Evolutionary conservation across 2,329 filamentous ascomycete genomes (phyloP).

Genomic region (Aspergillus floridensis): DNA sequence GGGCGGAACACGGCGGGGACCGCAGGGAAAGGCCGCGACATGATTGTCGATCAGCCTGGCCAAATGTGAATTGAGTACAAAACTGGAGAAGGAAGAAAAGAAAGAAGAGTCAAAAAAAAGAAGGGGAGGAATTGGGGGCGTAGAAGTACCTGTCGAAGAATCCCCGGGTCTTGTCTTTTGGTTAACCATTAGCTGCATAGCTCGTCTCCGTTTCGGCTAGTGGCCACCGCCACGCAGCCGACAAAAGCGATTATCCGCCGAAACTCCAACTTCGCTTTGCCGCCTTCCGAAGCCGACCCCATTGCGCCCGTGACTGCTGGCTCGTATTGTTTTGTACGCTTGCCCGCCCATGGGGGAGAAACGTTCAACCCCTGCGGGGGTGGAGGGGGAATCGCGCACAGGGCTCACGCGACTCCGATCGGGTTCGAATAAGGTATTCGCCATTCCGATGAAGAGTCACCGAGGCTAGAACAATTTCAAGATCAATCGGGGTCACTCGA

Average conservation of each 20-base stretch:
- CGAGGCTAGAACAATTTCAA: background rate
- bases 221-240: constrained; percentile 14
- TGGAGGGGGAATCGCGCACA: background rate
- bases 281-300: constrained; percentile 25
- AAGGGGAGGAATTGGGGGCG: constrained; percentile 13
- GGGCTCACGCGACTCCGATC: background rate
- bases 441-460: background rate
- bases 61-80: constrained; percentile 7
- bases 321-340: constrained; percentile 3
- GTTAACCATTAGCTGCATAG: background rate
- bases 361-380: constrained; percentile 6
- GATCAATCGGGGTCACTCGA: background rate
- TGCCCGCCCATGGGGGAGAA: constrained; percentile 1
- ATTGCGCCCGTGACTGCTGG: background rate
- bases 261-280: constrained; percentile 15
- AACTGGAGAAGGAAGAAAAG: constrained; percentile 7
- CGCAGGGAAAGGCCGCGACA: constrained; percentile 30
- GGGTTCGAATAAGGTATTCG: background rate
- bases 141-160: constrained; percentile 14
- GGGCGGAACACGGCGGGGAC: constrained; percentile 33
- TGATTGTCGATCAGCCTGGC: constrained; percentile 19
- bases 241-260: constrained; percentile 9
- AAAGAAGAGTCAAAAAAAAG: constrained; percentile 4
- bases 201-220: constrained; percentile 22
- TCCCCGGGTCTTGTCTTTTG: background rate